phyloP scores from a whole-genome alignment of 2,329 filamentous ascomycete species.

The Microdochium nivale region DNA sequence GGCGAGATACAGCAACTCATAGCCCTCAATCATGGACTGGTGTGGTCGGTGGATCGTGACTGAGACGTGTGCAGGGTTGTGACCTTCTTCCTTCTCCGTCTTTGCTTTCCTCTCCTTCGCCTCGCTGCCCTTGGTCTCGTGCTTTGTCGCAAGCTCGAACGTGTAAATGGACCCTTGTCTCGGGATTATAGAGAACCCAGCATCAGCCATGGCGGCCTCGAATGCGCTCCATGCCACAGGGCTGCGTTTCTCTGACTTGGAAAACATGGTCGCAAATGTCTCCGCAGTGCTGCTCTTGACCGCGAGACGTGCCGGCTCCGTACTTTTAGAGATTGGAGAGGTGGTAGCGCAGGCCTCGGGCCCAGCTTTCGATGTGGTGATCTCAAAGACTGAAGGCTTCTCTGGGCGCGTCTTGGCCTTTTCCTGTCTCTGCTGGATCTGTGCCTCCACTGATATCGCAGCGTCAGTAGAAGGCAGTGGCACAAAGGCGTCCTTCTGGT shows the following conservation, averaged over 20 bases:
- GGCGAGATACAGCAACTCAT: slow-evolving; percentile 15
- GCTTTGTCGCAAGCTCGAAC: slow-evolving; percentile 21
- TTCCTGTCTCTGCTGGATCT: slow-evolving; percentile 23
- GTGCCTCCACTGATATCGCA: slow-evolving; percentile 10
- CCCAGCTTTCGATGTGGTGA: slow-evolving; percentile 4
- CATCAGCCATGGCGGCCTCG: slow-evolving; percentile 28
- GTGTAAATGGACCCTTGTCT: slow-evolving; percentile 33
- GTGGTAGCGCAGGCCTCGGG: not conserved
- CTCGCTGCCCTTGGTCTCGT: too few relatives aligned
- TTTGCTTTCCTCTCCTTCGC: not conserved
- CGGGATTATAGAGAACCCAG: slow-evolving; percentile 30
- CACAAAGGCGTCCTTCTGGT: slow-evolving; percentile 11
- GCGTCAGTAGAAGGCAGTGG: slow-evolving; percentile 8
- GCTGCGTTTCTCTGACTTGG: slow-evolving; percentile 16
- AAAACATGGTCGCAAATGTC: slow-evolving; percentile 27
- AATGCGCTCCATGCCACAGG: slow-evolving; percentile 28
- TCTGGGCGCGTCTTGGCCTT: slow-evolving; percentile 36
- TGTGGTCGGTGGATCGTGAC: slow-evolving; percentile 29
- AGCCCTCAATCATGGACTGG: slow-evolving; percentile 23
- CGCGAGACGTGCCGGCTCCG: slow-evolving; percentile 12
- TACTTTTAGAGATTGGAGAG: not conserved
- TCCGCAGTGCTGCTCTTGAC: slow-evolving; percentile 27
- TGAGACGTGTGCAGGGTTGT: slow-evolving; percentile 9
- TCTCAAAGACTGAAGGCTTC: slow-evolving; percentile 24
- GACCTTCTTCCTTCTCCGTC: not conserved